Conservation (phyloP, 2,329 filamentous ascomycete genomes). For the Chalaropsis ovoidea region DNA sequence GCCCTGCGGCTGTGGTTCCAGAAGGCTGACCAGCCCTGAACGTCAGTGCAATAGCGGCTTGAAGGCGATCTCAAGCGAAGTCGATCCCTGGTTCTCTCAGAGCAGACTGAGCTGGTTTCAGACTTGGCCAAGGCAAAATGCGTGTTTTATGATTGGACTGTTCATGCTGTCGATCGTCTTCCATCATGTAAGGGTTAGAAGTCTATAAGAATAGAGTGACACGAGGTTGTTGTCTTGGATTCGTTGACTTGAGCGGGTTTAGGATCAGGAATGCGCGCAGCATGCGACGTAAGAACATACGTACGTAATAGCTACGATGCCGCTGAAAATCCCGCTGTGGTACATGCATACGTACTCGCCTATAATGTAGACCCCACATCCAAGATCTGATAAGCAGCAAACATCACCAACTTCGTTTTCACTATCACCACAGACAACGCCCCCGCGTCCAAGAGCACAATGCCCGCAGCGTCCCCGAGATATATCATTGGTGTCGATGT, state of each 20-base stretch:
- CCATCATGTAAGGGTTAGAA: background rate
- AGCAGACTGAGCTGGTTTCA: slow-evolving; percentile 3
- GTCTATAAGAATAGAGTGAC: background rate
- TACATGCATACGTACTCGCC: background rate
- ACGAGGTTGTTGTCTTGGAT: background rate
- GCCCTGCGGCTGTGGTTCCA: background rate
- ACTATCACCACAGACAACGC: background rate
- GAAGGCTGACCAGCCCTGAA: background rate
- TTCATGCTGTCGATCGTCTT: background rate
- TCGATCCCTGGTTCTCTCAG: background rate
- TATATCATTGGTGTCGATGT: slow-evolving; percentile 36
- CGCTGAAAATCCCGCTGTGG: background rate
- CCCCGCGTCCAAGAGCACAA: slow-evolving; percentile 22
- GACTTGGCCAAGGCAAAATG: background rate
- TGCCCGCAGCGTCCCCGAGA: slow-evolving; percentile 19
- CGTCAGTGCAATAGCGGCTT: background rate
- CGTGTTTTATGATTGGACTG: background rate
- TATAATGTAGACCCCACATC: slow-evolving; percentile 29
- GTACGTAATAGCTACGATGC: slow-evolving; percentile 2
- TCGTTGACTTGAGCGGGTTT: background rate
- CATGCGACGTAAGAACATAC: background rate
- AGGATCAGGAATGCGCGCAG: background rate
- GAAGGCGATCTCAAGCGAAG: background rate
- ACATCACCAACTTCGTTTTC: background rate
- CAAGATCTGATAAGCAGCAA: slow-evolving; percentile 27